Evolutionary conservation across 345 rosid genomes (phyloP).

Genomic region (Dovyalis caffra): DNA sequence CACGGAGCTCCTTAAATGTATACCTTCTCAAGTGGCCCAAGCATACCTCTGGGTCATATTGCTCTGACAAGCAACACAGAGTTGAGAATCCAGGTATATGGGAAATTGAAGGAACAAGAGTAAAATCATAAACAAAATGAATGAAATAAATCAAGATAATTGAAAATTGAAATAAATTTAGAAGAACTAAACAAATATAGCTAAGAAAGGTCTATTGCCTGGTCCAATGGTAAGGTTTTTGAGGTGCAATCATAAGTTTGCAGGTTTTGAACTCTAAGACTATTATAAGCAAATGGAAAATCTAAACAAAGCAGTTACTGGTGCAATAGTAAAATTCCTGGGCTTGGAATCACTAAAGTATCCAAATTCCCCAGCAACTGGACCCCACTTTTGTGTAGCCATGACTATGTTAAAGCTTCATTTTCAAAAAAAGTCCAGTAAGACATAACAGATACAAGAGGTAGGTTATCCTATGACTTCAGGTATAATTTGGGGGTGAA

Average conservation of each 20-base stretch:
- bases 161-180: not conserved
- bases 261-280: not conserved
- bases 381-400: not conserved
- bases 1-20: constrained; percentile 84
- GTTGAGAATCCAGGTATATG: constrained; percentile 9
- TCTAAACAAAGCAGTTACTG: not conserved
- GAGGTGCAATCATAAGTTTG: not conserved
- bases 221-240: not conserved
- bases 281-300: not conserved
- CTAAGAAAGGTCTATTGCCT: not conserved
- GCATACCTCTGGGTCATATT: constrained; percentile 81
- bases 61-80: constrained; percentile 51
- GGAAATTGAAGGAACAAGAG: not conserved
- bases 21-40: constrained; percentile 88
- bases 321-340: not conserved
- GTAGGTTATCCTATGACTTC: not conserved
- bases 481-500: not conserved
- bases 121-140: not conserved
- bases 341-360: not conserved
- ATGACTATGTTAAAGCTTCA: not conserved
- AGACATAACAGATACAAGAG: not conserved
- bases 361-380: not conserved
- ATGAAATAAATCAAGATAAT: not conserved
- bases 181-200: not conserved
- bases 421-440: not conserved